A percentile compares a stretch with the other conserved stretches of the same genome.
These are phyloP conservation scores for Clonostachys rosea DNA, from an alignment of 2,329 filamentous ascomycete species.

Conservation along the genomic window DNA sequence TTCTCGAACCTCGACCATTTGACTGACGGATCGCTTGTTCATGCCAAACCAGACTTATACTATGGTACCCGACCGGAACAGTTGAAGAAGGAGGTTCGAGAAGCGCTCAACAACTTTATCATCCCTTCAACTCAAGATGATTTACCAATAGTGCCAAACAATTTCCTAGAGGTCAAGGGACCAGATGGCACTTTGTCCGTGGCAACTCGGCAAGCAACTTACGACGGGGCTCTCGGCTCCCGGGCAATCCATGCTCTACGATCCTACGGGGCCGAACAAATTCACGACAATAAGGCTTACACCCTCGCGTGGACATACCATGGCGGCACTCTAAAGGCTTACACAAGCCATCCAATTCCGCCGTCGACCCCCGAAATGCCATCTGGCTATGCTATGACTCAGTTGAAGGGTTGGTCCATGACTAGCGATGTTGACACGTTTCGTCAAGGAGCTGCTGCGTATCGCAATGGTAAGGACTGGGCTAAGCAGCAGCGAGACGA, in stretches of 20 bases:
- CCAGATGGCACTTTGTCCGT: slow-evolving; percentile 18
- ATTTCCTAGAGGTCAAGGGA: slow-evolving; percentile 30
- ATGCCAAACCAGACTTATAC: slow-evolving; percentile 23
- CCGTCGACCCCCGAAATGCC: slow-evolving; percentile 16
- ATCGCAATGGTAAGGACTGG: slow-evolving; percentile 32
- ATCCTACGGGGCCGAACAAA: slow-evolving; percentile 18
- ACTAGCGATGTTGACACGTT: slow-evolving; percentile 20
- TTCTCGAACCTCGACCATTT: slow-evolving; percentile 29
- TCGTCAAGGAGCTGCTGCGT: slow-evolving; percentile 24
- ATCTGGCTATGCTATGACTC: slow-evolving; percentile 32
- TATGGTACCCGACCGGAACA: slow-evolving; percentile 22
- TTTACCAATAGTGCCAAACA: slow-evolving; percentile 27
- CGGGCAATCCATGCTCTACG: slow-evolving; percentile 25
- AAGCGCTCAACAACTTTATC: slow-evolving; percentile 15
- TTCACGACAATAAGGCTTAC: slow-evolving; percentile 30
- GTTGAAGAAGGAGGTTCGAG: slow-evolving; percentile 15
- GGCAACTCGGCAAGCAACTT: slow-evolving; percentile 22
- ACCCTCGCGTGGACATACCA: slow-evolving; percentile 29
- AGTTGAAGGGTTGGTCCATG: slow-evolving; percentile 17
- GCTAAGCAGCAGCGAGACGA: slow-evolving; percentile 27
- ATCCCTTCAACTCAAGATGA: slow-evolving; percentile 21
- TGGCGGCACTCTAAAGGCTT: slow-evolving; percentile 25
- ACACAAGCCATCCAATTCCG: slow-evolving; percentile 22
- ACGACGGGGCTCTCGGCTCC: slow-evolving; percentile 26
- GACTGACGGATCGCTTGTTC: slow-evolving; percentile 21